Evolutionary conservation across 495 filamentous ascomycete genomes (phyloP), one percentile per base, ranked within the genome.

Genomic region (Tricharina praecox): DNA sequence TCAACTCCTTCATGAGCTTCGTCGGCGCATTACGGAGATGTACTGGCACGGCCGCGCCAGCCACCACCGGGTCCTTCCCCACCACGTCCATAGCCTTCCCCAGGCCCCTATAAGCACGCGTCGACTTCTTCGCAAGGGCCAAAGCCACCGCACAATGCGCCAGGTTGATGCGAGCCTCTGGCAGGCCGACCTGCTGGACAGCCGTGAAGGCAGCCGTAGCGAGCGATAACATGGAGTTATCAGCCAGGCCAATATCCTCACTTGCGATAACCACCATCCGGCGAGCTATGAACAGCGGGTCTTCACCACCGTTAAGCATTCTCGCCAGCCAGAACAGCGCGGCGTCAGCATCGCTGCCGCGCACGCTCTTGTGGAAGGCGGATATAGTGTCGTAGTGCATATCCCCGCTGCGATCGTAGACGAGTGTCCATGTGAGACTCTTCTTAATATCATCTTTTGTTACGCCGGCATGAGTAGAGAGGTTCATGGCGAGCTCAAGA

Each of bases 301-400:
- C 90, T 62, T 97, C 90, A 32, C 90, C 90, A 1, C 81, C 85
- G 51, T 90, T 78, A n/a, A 97, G 72, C 90, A 97, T 97, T 36
- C 90, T 80, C 2, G 81, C 79, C 4, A 97, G 75, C 61, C 95
- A 97, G 66, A 94, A 96, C 2, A 97, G 69, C 1, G 86, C 70
- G 0, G 86, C 90, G 63, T 96, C 80, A 1, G 88, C 66, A 58
- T 90, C 75, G 45, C 77, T 81, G 18, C 90, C 90, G 15, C 90
- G 82, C 23, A 96, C 74, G 11, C 84, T 85, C 53, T 97, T 97
- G 68, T 97, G 90, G 61, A 97, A 90, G 37, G 90, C 90, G 2
- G 83, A 92, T 54, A 97, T 96, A 41, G 81, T 85, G 58, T 96
- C 87, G 63, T 82, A 97, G 63, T 96, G 90, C 60, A 92, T 82